Conservation (phyloP, 2,329 filamentous ascomycete genomes). For the Ophiocordyceps unilateralis region DNA sequence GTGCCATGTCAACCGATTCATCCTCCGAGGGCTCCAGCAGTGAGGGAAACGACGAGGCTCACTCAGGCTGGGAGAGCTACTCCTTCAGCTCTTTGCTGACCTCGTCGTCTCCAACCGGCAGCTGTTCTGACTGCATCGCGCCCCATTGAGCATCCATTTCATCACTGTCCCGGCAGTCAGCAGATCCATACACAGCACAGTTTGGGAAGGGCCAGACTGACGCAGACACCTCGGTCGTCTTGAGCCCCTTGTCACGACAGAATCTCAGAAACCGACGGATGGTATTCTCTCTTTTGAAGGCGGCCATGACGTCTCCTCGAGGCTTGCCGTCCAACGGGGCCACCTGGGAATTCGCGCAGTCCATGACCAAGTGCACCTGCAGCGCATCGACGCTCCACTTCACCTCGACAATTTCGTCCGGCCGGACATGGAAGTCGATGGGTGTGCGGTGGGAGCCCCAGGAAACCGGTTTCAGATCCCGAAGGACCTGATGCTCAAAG, state of each 20-base stretch:
- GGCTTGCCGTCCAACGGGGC: conserved; percentile 14
- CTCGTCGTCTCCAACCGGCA: conserved; percentile 11
- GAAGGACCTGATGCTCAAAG: conserved; percentile 38
- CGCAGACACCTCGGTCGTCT: conserved; percentile 20
- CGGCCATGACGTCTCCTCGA: conserved; percentile 29
- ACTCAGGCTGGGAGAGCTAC: conserved; percentile 7
- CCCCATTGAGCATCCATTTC: conserved; percentile 20
- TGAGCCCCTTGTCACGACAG: conserved; percentile 24
- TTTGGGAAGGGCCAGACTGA: conserved; percentile 13
- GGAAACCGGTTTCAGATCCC: conserved; percentile 21
- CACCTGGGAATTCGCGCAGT: conserved; percentile 9
- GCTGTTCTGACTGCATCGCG: conserved; percentile 15
- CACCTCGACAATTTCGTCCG: conserved; percentile 28
- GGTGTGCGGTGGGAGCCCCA: conserved; percentile 34
- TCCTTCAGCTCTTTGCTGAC: conserved; percentile 9
- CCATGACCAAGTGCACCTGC: conserved; percentile 24
- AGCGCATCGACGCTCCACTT: conserved; percentile 23
- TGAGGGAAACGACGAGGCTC: background rate
- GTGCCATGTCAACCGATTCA: background rate
- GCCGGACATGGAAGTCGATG: conserved; percentile 30
- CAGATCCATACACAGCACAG: background rate
- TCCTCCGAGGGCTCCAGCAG: background rate
- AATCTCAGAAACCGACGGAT: conserved; percentile 34
- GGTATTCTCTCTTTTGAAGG: conserved; percentile 34
- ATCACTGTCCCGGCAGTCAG: conserved; percentile 8